Base-by-base conservation (phyloP, 805 yeast genomes). In the Sungouiozyma ichnusensis region DNA sequence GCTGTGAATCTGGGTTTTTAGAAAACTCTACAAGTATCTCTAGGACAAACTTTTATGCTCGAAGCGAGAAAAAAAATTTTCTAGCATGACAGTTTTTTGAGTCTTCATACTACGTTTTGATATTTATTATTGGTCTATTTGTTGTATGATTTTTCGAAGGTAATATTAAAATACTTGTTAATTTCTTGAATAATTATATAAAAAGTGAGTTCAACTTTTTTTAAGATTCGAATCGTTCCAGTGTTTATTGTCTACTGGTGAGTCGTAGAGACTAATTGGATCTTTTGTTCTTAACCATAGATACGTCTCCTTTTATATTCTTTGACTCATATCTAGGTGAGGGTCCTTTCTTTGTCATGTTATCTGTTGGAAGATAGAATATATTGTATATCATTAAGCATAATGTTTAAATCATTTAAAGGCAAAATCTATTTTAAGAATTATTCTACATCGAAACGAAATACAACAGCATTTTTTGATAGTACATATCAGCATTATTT, bases 361-460 rank as follows among this genome's bases (percentile, higher is more conserved):
- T 24, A 24, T 24, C n/a, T n/a, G n/a, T n/a, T n/a, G n/a, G n/a
- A n/a, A n/a, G n/a, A n/a, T n/a, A n/a, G n/a, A n/a, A n/a, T n/a
- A n/a, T n/a, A n/a, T n/a, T n/a, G n/a, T n/a, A n/a, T n/a, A n/a
- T n/a, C n/a, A n/a, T n/a, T n/a, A n/a, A n/a, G 47, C 18, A 66
- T 67, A 67, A 68, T 66, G 11, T 67, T 68, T 58, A 66, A 61
- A 54, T 62, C 66, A 39, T 60, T 67, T 53, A 66, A 64, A 49
- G 57, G 57, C 47, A 65, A 66, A 48, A 53, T 66, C 36, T 57
- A 57, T 27, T 56, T 67, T 19, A 65, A 66, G 51, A 54, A 66
- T 35, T 62, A 60, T 44, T 65, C 60, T 37, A 38, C 37, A 24
- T 35, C 38, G 31, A 40, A n/a, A 15, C 31, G 36, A 16, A 45